Conservation (phyloP, 2,329 filamentous ascomycete genomes). For the Talaromyces sp. region DNA sequence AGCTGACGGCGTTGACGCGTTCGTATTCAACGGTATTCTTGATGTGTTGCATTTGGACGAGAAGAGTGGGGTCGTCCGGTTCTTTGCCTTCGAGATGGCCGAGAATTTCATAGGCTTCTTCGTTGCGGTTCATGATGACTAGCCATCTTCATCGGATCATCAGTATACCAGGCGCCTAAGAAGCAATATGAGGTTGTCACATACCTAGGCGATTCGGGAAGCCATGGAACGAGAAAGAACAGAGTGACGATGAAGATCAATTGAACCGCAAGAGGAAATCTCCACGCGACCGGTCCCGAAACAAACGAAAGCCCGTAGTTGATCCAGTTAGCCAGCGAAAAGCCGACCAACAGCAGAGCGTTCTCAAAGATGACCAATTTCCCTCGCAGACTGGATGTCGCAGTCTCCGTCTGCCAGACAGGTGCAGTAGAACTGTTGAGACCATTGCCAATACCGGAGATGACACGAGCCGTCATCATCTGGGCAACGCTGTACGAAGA, state of each 20-base stretch:
- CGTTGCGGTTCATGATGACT: conserved; percentile 35
- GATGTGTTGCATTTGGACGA: conserved; percentile 45
- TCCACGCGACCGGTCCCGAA: conserved; percentile 44
- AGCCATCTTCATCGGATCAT: conserved; percentile 24
- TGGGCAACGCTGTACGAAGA: conserved; percentile 46
- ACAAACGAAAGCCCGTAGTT: conserved; percentile 53
- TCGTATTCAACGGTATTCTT: conserved; percentile 50
- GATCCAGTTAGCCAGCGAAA: conserved; percentile 53
- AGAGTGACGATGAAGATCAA: conserved; percentile 46
- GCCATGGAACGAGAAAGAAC: conserved; percentile 9
- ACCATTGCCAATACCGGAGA: conserved; percentile 51
- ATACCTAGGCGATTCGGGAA: conserved; percentile 14
- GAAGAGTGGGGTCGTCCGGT: conserved; percentile 41
- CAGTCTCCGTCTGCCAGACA: conserved; percentile 54
- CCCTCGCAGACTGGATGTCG: conserved; percentile 45
- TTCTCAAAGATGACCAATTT: conserved; percentile 51
- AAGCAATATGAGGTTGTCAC: neutral
- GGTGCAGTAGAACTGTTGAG: conserved; percentile 53
- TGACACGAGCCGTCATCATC: conserved; percentile 52
- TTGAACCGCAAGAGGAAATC: conserved; percentile 51
- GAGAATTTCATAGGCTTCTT: conserved; percentile 41
- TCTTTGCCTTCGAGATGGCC: conserved; percentile 26
- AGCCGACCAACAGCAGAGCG: conserved; percentile 53
- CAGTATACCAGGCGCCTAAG: neutral
- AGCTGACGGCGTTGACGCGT: conserved; percentile 48